Conservation (phyloP, 345 rosid species). For the Isatis tinctoria region DNA sequence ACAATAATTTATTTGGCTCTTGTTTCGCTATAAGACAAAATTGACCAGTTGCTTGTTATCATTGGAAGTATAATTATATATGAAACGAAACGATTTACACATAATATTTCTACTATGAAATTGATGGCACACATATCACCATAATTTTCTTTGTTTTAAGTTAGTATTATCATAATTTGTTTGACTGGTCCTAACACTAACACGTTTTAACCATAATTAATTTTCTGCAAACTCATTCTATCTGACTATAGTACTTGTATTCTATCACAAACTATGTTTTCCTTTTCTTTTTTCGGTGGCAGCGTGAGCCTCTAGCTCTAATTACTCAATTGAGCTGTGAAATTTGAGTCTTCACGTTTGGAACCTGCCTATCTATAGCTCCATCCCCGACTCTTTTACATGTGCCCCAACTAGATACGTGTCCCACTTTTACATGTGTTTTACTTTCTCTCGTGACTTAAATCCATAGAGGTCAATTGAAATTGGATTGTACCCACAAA, state of each 20-base stretch:
- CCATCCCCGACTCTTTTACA: background rate
- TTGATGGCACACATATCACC: background rate
- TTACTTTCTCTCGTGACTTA: constrained; percentile 18
- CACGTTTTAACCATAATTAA: background rate
- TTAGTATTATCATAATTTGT: background rate
- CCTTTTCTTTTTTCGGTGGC: background rate
- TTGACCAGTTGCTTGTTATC: background rate
- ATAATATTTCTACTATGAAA: background rate
- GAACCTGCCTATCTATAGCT: constrained; percentile 1
- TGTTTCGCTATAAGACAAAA: constrained; percentile 3
- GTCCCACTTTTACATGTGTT: constrained; percentile 12
- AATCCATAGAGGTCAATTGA: constrained; percentile 22
- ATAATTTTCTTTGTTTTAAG: background rate
- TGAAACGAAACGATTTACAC: background rate
- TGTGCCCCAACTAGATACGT: constrained; percentile 25
- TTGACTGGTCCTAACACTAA: background rate
- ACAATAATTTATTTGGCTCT: background rate
- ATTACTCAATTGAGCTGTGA: background rate
- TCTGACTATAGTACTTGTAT: no score
- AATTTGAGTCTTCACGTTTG: background rate
- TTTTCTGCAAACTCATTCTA: background rate
- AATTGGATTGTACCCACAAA: constrained; percentile 3
- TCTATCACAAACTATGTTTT: background rate
- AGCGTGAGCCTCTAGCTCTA: background rate
- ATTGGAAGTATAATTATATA: background rate